Conservation (phyloP, 1,284 basidiomycete genomes). For the Abortiporus biennis region DNA sequence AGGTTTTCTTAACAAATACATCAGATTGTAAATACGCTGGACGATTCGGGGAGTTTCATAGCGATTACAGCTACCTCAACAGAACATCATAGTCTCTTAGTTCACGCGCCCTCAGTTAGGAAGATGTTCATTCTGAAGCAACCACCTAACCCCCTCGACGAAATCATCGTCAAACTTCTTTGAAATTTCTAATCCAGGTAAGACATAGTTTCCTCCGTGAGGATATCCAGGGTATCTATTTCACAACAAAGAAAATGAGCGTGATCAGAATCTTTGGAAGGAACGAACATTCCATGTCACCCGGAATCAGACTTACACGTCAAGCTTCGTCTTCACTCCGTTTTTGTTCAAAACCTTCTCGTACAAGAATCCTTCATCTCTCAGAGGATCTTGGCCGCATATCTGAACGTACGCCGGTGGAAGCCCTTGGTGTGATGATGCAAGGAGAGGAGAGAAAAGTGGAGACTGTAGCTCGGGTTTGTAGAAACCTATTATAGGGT, state of each 20-base stretch:
- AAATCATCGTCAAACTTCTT: slow-evolving; percentile 9
- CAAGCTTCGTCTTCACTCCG: neutral
- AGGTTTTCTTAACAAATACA: too few relatives aligned
- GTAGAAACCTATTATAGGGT: too few relatives aligned
- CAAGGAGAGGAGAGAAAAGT: neutral
- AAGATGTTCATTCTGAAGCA: too few relatives aligned
- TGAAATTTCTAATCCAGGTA: neutral
- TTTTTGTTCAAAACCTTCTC: neutral
- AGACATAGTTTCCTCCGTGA: slow-evolving; percentile 2
- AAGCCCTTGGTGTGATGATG: neutral
- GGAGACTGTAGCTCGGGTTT: neutral
- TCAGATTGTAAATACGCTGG: too few relatives aligned
- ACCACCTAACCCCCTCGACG: neutral
- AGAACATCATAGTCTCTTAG: too few relatives aligned
- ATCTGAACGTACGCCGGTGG: slow-evolving; percentile 5
- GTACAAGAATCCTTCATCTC: slow-evolving; percentile 7
- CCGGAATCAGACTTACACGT: slow-evolving; percentile 2
- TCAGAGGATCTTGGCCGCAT: slow-evolving; percentile 1
- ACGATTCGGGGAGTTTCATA: too few relatives aligned
- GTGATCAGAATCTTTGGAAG: too few relatives aligned
- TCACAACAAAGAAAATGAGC: neutral
- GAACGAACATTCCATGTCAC: neutral
- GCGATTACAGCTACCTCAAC: too few relatives aligned
- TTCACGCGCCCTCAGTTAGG: too few relatives aligned
- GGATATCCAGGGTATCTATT: slow-evolving; percentile 5